Conservation (phyloP, 805 yeast species). For the Wickerhamomyces canadensis region DNA sequence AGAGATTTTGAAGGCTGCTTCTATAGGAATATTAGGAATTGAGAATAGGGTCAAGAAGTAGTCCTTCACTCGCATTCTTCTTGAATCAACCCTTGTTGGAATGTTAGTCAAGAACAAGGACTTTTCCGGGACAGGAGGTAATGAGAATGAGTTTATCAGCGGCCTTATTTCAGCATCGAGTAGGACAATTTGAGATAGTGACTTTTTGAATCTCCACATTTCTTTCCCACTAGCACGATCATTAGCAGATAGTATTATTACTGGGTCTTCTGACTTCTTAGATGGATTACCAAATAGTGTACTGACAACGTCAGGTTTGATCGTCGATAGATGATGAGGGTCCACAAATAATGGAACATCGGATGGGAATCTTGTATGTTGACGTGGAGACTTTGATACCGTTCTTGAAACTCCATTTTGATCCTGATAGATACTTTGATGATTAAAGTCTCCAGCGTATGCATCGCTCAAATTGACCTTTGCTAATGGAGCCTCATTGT, state of each 20-base stretch:
- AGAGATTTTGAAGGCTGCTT: conserved; percentile 48
- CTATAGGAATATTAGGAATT: conserved; percentile 52
- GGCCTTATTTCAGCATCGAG: conserved; percentile 58
- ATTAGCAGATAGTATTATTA: conserved; percentile 53
- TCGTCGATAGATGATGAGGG: conserved; percentile 51
- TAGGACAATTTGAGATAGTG: conserved; percentile 50
- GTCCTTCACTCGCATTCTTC: conserved; percentile 49
- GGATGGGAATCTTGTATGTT: conserved; percentile 15
- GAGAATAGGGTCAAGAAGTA: conserved; percentile 54
- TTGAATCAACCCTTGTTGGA: conserved; percentile 59
- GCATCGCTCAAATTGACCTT: conserved; percentile 14
- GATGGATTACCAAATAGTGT: conserved; percentile 37
- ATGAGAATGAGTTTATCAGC: conserved; percentile 38
- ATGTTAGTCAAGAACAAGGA: conserved; percentile 48
- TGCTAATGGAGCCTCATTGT: conserved; percentile 4
- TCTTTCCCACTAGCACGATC: conserved; percentile 59
- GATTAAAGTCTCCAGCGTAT: conserved; percentile 7
- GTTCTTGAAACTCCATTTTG: conserved; percentile 4
- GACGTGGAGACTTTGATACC: neutral
- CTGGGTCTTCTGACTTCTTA: conserved; percentile 50
- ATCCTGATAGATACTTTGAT: conserved; percentile 10
- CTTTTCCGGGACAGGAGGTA: conserved; percentile 64
- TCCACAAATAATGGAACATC: conserved; percentile 49
- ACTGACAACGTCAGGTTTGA: conserved; percentile 42
- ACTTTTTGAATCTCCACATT: conserved; percentile 70